Conservation (phyloP, 1,284 basidiomycete species). For the Exobasidium rhododendri region DNA sequence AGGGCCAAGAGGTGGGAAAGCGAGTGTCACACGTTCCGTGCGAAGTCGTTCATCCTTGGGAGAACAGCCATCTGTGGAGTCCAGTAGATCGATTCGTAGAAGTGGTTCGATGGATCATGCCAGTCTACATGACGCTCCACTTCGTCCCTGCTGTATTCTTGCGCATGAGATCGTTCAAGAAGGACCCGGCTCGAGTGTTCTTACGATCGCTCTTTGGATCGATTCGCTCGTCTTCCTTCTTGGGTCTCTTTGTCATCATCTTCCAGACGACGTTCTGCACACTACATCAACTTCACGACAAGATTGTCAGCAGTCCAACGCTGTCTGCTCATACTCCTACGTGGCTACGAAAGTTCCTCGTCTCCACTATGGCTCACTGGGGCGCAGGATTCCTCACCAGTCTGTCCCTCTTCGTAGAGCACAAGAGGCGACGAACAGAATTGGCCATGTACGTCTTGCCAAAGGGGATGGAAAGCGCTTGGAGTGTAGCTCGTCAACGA, state of each 20-base stretch:
- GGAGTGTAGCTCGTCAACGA: conserved; percentile 73
- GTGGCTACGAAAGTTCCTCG: conserved; percentile 64
- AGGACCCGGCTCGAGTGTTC: conserved; percentile 32
- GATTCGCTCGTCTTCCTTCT: conserved; percentile 78
- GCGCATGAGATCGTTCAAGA: conserved; percentile 46
- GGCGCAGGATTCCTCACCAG: conserved; percentile 73
- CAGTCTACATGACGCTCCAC: conserved; percentile 81
- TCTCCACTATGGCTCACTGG: conserved; percentile 64
- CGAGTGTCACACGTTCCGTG: conserved; percentile 29
- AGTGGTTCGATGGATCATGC: conserved; percentile 75
- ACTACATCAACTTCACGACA: conserved; percentile 59
- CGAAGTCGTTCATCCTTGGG: conserved; percentile 70
- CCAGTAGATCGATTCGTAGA: conserved; percentile 72
- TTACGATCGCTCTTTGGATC: conserved; percentile 69
- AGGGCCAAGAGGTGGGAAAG: conserved; percentile 25
- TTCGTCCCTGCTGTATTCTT: conserved; percentile 66
- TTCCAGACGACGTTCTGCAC: conserved; percentile 83
- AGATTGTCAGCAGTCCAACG: conserved; percentile 18
- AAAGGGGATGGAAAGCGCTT: conserved; percentile 67
- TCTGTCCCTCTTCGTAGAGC: conserved; percentile 79
- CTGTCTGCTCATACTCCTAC: conserved; percentile 54
- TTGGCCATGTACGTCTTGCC: conserved; percentile 93
- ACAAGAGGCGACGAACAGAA: conserved; percentile 73
- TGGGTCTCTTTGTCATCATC: conserved; percentile 78
- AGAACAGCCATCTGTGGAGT: conserved; percentile 68